phyloP scores from a whole-genome alignment of 2,329 filamentous ascomycete species.

The Fusarium illudens region DNA sequence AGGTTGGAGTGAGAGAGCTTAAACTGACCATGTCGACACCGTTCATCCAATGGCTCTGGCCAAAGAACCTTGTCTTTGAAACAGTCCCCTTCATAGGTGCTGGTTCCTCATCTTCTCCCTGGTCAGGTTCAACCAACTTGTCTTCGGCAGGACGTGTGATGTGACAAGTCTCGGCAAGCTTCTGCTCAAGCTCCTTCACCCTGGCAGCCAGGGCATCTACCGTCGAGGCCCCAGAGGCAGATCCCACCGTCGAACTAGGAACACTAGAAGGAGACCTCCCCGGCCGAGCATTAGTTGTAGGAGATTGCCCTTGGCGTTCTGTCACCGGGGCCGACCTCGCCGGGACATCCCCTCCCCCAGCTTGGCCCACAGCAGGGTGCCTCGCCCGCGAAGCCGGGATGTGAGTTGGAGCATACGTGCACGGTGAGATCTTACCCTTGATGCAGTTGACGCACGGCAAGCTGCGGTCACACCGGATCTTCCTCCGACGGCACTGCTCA shows the following conservation, averaged over 20 bases:
- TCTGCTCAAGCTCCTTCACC: conserved; percentile 55
- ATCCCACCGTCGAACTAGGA: conserved; percentile 39
- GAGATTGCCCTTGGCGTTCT: conserved; percentile 10
- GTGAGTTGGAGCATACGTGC: conserved; percentile 58
- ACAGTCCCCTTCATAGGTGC: conserved; percentile 46
- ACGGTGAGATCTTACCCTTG: conserved; percentile 63
- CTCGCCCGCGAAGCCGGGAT: conserved; percentile 42
- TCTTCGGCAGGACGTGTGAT: conserved; percentile 34
- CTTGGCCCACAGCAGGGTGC: conserved; percentile 19
- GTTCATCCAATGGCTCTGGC: conserved; percentile 62
- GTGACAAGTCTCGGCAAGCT: conserved; percentile 45
- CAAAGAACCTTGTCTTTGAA: conserved; percentile 56
- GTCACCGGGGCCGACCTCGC: conserved; percentile 29
- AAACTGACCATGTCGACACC: conserved; percentile 51
- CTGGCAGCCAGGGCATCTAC: conserved; percentile 49
- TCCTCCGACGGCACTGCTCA: conserved; percentile 65
- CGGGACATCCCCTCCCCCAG: conserved; percentile 21
- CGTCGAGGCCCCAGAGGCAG: conserved; percentile 38
- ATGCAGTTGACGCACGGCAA: conserved; percentile 67
- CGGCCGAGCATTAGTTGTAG: not conserved
- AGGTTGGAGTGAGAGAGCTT: not conserved
- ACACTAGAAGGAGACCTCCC: conserved; percentile 34
- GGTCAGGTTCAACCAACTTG: not conserved
- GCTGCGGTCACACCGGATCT: conserved; percentile 68
- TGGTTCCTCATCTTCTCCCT: conserved; percentile 2